These are phyloP conservation scores for Eucalyptus marginata DNA, from an alignment of 345 rosid genomes.

Conservation along the genomic window DNA sequence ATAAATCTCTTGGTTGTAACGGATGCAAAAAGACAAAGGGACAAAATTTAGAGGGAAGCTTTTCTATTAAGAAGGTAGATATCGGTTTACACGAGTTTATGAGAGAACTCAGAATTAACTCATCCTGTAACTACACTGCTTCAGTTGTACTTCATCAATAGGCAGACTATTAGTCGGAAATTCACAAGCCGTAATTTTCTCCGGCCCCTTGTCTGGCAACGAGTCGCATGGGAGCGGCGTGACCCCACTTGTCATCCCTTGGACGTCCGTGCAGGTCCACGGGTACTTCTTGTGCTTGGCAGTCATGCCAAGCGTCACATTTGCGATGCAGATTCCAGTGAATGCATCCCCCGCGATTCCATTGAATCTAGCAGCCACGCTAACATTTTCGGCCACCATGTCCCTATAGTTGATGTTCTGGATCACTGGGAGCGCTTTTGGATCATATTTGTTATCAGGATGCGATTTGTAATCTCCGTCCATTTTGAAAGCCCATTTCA, in stretches of 20 bases:
- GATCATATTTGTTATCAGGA: slow-evolving; percentile 3
- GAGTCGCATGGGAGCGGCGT: not conserved
- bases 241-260: slow-evolving; percentile 13
- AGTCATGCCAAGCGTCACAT: slow-evolving; percentile 1
- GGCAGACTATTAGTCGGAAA: slow-evolving; percentile 1
- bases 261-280: slow-evolving; percentile 4
- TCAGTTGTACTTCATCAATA: not conserved
- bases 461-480: slow-evolving; percentile 10
- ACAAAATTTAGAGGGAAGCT: not conserved
- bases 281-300: slow-evolving; percentile 3
- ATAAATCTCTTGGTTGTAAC: not conserved
- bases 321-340: slow-evolving; percentile 1
- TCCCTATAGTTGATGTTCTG: slow-evolving; percentile 6
- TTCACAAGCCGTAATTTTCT: slow-evolving; percentile 1
- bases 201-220: slow-evolving; percentile 1
- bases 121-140: not conserved
- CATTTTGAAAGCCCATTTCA: slow-evolving; percentile 15
- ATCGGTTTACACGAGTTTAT: not conserved
- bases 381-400: slow-evolving; percentile 1
- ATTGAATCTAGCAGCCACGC: not conserved
- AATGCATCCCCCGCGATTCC: not conserved
- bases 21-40: not conserved
- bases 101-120: not conserved
- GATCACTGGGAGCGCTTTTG: slow-evolving; percentile 4
- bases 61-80: not conserved